Evolutionary conservation across 345 rosid genomes (phyloP).

Genomic region (Geranium brycei): DNA sequence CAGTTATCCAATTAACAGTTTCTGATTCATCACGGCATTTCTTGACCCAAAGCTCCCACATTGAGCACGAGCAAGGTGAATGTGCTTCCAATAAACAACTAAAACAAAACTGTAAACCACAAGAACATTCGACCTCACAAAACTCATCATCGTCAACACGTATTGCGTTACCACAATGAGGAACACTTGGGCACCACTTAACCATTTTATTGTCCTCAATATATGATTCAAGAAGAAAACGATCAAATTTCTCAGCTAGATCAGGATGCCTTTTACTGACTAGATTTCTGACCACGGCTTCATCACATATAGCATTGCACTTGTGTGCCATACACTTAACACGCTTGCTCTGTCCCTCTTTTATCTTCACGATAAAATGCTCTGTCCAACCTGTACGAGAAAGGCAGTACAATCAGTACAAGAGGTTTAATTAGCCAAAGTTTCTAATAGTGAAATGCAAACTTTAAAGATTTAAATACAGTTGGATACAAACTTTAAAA

Average conservation of each 20-base stretch:
- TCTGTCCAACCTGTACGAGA: slow-evolving; percentile 64
- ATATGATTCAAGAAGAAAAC: slow-evolving; percentile 87
- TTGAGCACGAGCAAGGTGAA: slow-evolving; percentile 87
- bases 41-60: slow-evolving; percentile 92
- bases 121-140: slow-evolving; percentile 85
- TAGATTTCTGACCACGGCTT: slow-evolving; percentile 56
- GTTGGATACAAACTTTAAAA: too few relatives aligned
- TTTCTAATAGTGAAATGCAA: too few relatives aligned
- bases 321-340: slow-evolving; percentile 86
- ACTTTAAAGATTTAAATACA: too few relatives aligned
- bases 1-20: slow-evolving; percentile 71
- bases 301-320: slow-evolving; percentile 80
- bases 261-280: slow-evolving; percentile 64
- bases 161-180: slow-evolving; percentile 92
- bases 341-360: slow-evolving; percentile 85
- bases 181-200: slow-evolving; percentile 93
- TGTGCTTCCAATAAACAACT: slow-evolving; percentile 71
- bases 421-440: slow-evolving; percentile 3
- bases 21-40: slow-evolving; percentile 74
- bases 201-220: slow-evolving; percentile 95
- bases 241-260: slow-evolving; percentile 74
- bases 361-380: slow-evolving; percentile 80
- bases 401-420: slow-evolving; percentile 4
- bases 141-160: slow-evolving; percentile 67
- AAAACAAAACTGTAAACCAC: slow-evolving; percentile 82